Evolutionary conservation across 805 yeast species (phyloP).

Genomic region (Starmerella ratchasimensis): DNA sequence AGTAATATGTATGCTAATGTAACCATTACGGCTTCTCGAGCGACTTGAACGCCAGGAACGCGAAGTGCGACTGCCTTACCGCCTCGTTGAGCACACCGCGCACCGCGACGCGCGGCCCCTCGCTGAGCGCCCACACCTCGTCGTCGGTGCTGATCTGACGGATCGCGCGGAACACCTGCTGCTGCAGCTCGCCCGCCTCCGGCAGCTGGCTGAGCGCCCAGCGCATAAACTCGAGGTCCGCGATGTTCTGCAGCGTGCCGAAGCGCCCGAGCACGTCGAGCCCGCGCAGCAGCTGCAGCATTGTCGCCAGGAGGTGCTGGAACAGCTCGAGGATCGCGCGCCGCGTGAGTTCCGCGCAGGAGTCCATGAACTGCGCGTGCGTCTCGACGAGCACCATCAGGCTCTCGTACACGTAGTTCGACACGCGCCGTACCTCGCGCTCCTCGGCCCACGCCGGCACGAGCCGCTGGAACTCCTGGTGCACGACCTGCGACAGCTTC

Average conservation of each 20-base stretch:
- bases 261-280: slow-evolving; percentile 34
- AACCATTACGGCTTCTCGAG: too few species aligned
- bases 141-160: slow-evolving; percentile 21
- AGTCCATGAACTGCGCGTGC: slow-evolving; percentile 38
- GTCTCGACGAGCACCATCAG: slow-evolving; percentile 37
- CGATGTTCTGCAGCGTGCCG: slow-evolving; percentile 38
- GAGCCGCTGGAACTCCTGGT: slow-evolving; percentile 33
- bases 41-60: slow-evolving; percentile 17
- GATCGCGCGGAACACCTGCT: slow-evolving; percentile 23
- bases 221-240: slow-evolving; percentile 42
- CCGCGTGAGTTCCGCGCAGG: slow-evolving; percentile 35
- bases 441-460: slow-evolving; percentile 36
- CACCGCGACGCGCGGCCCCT: slow-evolving; percentile 22
- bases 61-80: slow-evolving; percentile 14
- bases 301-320: slow-evolving; percentile 29
- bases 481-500: slow-evolving; percentile 34
- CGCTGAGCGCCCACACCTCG: slow-evolving; percentile 19
- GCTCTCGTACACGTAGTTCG: slow-evolving; percentile 35
- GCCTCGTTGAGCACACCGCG: slow-evolving; percentile 17
- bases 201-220: slow-evolving; percentile 23
- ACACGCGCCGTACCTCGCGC: slow-evolving; percentile 17
- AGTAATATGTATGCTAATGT: too few species aligned
- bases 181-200: slow-evolving; percentile 20
- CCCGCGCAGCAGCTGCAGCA: slow-evolving; percentile 31
- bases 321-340: slow-evolving; percentile 35